Evolutionary conservation across 176 grass and related monocot species (phyloP), one percentile per base, ranked within the genome.

Genomic region (Zoysia japonica): DNA sequence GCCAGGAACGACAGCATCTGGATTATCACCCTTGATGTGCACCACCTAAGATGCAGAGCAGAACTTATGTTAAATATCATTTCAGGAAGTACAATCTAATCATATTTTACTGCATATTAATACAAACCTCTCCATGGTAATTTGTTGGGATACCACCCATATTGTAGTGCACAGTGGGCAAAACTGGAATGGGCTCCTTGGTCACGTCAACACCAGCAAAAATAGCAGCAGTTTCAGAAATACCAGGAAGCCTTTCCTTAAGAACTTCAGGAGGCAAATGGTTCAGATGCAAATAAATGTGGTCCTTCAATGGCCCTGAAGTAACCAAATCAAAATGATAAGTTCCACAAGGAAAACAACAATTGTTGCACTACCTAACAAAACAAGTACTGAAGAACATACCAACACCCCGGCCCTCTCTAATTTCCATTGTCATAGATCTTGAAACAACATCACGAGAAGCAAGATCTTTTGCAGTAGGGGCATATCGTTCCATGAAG

Each of bases 121-220:
- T 38, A 49, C 48, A 75, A 82, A 97, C 94, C 94, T 97, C 87
- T 40, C 94, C 94, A 70, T 93, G 87, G 71, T 94, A 93, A 83
- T 97, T 97, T 84, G 94, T 97, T 57, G 94, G 94, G 84, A 97
- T 92, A 37, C 94, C 94, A 62, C 94, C 94, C 94, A 97, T 97
- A 81, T 97, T 97, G 71, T 97, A 97, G 76, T 97, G 94, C 62
- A 94, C 94, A 57, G 94, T 97, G 17, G 94, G 94, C 65, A 97
- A 87, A 89, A 97, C 94, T 44, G 94, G 94, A 80, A 97, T 97
- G 73, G 94, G 94, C 80, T 97, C 94, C 56, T 97, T 97, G 42
- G 91, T 97, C 64, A 97, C 94, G 13, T 97, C 94, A 77, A 97
- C 94, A 61, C 94, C 91, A 61, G 94, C 72, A 77, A 97, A 97